These are phyloP conservation scores for Aspergillus pseudoviridinutans DNA, from an alignment of 2,329 filamentous ascomycete species.

Conservation along the genomic window DNA sequence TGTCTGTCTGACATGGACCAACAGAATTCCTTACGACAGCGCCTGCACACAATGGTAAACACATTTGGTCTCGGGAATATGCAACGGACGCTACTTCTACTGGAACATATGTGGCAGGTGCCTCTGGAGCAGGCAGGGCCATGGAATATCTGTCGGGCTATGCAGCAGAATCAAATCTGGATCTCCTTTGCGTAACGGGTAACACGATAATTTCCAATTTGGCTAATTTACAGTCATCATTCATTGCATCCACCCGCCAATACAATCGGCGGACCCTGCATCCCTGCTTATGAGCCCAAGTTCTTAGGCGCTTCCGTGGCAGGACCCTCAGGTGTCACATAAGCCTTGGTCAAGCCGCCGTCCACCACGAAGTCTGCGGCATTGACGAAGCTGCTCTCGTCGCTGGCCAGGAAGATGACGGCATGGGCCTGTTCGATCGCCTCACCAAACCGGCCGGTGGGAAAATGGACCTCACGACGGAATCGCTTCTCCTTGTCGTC, in stretches of 20 bases:
- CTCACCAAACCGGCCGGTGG: slow-evolving; percentile 81
- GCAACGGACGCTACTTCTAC: slow-evolving; percentile 39
- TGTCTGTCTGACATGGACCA: slow-evolving; percentile 19
- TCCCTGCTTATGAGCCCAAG: slow-evolving; percentile 23
- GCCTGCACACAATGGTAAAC: slow-evolving; percentile 23
- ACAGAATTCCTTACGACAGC: slow-evolving; percentile 25
- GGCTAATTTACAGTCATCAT: not conserved
- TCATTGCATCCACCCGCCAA: not conserved
- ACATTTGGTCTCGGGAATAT: slow-evolving; percentile 46
- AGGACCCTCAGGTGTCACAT: slow-evolving; percentile 63
- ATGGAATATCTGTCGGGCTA: slow-evolving; percentile 45
- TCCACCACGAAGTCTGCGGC: slow-evolving; percentile 92
- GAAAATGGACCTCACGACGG: slow-evolving; percentile 85
- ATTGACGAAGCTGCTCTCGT: slow-evolving; percentile 87
- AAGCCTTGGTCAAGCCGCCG: slow-evolving; percentile 91
- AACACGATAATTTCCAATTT: not conserved
- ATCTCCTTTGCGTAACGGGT: slow-evolving; percentile 45
- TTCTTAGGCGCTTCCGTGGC: slow-evolving; percentile 52
- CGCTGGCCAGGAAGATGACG: slow-evolving; percentile 80
- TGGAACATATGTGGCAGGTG: slow-evolving; percentile 43
- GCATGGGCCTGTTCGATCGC: slow-evolving; percentile 88
- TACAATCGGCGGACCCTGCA: not conserved
- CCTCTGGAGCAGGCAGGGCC: slow-evolving; percentile 33
- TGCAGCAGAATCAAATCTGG: slow-evolving; percentile 47
- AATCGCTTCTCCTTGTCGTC: slow-evolving; percentile 77